Evolutionary conservation across 305 asterid species (phyloP).

Genomic region (Fraxinus albicans): DNA sequence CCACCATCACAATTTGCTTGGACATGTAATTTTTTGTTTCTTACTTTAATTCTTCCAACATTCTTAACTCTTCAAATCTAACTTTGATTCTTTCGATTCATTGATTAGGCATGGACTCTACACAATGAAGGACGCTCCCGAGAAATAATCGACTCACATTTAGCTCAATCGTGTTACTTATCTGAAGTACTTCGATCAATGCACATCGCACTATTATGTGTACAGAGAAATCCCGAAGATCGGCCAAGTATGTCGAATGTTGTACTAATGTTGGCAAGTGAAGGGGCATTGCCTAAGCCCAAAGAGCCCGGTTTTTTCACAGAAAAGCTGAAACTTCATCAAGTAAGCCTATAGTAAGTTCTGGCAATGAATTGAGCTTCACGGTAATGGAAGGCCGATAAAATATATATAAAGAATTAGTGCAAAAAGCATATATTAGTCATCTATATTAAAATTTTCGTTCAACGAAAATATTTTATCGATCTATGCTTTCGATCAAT

Average conservation of each 20-base stretch:
- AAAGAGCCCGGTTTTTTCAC: slow-evolving; percentile 25
- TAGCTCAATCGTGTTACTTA: neutral
- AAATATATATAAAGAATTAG: neutral
- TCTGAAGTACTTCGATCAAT: slow-evolving; percentile 14
- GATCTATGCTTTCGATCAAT: no score
- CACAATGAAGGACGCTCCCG: neutral
- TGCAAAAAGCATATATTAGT: neutral
- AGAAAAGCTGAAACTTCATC: slow-evolving; percentile 4
- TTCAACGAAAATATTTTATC: neutral
- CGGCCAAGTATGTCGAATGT: slow-evolving; percentile 20
- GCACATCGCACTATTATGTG: slow-evolving; percentile 7
- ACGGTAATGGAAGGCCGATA: slow-evolving; percentile 8
- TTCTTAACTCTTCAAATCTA: neutral
- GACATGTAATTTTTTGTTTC: neutral
- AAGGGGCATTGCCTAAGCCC: slow-evolving; percentile 6
- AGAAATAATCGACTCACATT: neutral
- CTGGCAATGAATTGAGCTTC: slow-evolving; percentile 15
- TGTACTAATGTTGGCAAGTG: slow-evolving; percentile 20
- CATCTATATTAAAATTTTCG: neutral
- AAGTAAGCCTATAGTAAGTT: neutral
- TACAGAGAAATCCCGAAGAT: slow-evolving; percentile 3
- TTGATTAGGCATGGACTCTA: neutral
- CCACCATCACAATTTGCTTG: slow-evolving; percentile 18
- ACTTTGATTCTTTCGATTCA: neutral
- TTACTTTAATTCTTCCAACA: neutral